These are phyloP conservation scores for Trametes hirsuta DNA, from an alignment of 1,284 basidiomycete species.

Conservation along the genomic window DNA sequence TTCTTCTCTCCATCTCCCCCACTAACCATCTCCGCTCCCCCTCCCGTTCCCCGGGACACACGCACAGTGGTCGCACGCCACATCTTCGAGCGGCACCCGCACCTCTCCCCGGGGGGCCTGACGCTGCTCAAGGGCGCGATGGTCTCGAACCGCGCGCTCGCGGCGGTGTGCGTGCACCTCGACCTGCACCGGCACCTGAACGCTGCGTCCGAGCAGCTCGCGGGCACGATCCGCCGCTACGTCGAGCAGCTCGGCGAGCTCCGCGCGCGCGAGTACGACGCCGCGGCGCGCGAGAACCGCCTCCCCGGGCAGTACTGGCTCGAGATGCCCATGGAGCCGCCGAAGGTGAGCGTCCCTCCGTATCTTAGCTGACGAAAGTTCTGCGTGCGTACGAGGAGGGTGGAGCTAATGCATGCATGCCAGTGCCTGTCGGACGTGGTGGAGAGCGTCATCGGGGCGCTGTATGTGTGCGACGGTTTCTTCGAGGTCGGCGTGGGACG, in stretches of 20 bases:
- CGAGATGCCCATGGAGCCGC: slow-evolving; percentile 58
- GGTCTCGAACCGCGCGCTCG: slow-evolving; percentile 77
- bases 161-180: slow-evolving; percentile 70
- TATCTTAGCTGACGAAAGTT: not conserved
- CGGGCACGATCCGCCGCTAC: slow-evolving; percentile 56
- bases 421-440: slow-evolving; percentile 77
- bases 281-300: slow-evolving; percentile 50
- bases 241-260: slow-evolving; percentile 49
- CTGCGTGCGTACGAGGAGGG: not conserved
- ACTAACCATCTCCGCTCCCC: not conserved
- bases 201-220: slow-evolving; percentile 56
- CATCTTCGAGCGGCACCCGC: slow-evolving; percentile 63
- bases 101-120: slow-evolving; percentile 69
- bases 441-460: slow-evolving; percentile 75
- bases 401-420: too few species aligned
- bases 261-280: slow-evolving; percentile 51
- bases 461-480: slow-evolving; percentile 76
- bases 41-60: not conserved
- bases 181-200: slow-evolving; percentile 66
- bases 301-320: slow-evolving; percentile 75
- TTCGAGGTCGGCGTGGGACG: slow-evolving; percentile 57
- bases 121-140: slow-evolving; percentile 80
- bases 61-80: slow-evolving; percentile 73
- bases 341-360: slow-evolving; percentile 55
- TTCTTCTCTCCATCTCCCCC: not conserved